A percentile compares a stretch with the other conserved stretches of the same genome.
Evolutionary conservation across 768 basidiomycete species (phyloP).

Genomic region (Hirschioporus abietinus): DNA sequence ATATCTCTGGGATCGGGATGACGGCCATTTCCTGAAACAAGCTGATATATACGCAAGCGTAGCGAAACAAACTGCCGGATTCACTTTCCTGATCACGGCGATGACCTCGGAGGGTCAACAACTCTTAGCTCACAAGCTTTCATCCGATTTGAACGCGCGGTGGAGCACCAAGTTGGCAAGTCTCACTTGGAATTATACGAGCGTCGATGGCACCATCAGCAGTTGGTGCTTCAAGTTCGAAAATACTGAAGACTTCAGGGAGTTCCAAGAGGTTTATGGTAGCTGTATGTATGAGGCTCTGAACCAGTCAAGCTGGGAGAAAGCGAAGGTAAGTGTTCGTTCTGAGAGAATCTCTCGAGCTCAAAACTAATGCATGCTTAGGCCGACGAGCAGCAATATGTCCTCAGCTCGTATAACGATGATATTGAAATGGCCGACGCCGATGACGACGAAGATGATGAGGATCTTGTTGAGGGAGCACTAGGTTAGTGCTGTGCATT

Average conservation of each 20-base stretch:
- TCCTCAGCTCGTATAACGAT: slow-evolving; percentile 65
- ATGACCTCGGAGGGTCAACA: slow-evolving; percentile 42
- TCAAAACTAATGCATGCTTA: slow-evolving; percentile 21
- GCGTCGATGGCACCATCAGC: slow-evolving; percentile 45
- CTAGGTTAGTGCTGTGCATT: slow-evolving; percentile 22
- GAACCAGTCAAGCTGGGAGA: slow-evolving; percentile 69
- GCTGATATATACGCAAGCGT: slow-evolving; percentile 48
- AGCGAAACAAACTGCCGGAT: slow-evolving; percentile 37
- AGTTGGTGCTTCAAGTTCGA: slow-evolving; percentile 84
- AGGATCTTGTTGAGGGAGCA: slow-evolving; percentile 69
- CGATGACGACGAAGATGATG: slow-evolving; percentile 67
- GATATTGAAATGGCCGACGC: slow-evolving; percentile 87
- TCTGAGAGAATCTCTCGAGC: background rate
- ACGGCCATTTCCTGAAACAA: slow-evolving; percentile 45
- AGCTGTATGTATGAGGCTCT: slow-evolving; percentile 76
- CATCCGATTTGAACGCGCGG: slow-evolving; percentile 65
- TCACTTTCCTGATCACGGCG: slow-evolving; percentile 56
- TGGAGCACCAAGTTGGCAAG: slow-evolving; percentile 59
- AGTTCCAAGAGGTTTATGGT: slow-evolving; percentile 59
- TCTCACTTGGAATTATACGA: slow-evolving; percentile 84
- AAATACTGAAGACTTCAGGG: slow-evolving; percentile 46
- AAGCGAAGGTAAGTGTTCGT: slow-evolving; percentile 59
- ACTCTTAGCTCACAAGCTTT: slow-evolving; percentile 56
- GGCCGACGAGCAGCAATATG: slow-evolving; percentile 85
- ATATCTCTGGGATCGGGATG: slow-evolving; percentile 54